Percentiles rank a stretch among this genome's conserved stretches.
phyloP scores from a whole-genome alignment of 192 early-diverging fungal species.

The Linderina pennispora region DNA sequence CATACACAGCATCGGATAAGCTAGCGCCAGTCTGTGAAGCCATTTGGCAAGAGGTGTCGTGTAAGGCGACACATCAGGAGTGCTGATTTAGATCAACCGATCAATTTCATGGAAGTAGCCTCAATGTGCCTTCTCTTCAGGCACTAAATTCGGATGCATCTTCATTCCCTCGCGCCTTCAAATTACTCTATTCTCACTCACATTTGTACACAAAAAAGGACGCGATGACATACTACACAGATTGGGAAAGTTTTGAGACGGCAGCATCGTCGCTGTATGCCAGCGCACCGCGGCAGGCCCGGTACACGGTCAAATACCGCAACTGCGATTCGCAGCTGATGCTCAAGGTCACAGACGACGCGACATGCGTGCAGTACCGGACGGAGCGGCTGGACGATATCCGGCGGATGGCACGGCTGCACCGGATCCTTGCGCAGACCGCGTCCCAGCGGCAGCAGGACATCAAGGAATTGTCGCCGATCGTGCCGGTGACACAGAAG shows the following conservation, averaged over 20 bases:
- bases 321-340: conserved; percentile 32
- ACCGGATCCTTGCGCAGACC: conserved; percentile 24
- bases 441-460: conserved; percentile 10
- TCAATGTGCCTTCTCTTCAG: no score
- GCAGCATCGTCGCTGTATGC: conserved; percentile 24
- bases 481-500: conserved; percentile 9
- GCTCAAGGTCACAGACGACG: conserved; percentile 42
- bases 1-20: no score
- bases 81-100: no score
- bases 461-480: conserved; percentile 25
- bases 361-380: conserved; percentile 34
- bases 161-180: no score
- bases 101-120: no score
- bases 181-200: no score
- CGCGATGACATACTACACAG: conserved; percentile 25
- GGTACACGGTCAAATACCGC: conserved; percentile 43
- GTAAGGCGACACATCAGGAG: no score
- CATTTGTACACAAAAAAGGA: not conserved
- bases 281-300: conserved; percentile 17
- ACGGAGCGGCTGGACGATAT: conserved; percentile 32
- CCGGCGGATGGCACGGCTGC: conserved; percentile 24
- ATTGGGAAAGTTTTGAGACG: conserved; percentile 33
- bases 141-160: no score
- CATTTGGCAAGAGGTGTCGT: no score
- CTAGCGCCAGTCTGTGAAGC: no score